Base-by-base conservation (phyloP, 352 stramenopile genomes). In the Phytophthora agathidicida region DNA sequence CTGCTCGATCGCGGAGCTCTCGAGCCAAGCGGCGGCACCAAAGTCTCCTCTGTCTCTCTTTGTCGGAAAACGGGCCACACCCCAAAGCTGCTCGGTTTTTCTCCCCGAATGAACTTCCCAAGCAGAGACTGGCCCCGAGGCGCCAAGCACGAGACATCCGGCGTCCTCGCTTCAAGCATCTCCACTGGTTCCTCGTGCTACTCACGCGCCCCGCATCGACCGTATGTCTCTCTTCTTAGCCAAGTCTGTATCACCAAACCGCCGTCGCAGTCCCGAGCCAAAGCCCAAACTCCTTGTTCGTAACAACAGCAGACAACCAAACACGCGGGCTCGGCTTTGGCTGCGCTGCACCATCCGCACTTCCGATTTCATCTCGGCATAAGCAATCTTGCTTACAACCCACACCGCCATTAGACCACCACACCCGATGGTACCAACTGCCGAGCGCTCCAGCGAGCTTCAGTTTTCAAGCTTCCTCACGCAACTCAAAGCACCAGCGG, bases 401-500 rank as follows among this genome's bases (percentile, higher is more conserved):
- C 27, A 45, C 20, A 59, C 45, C n/a, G n/a, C n/a, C n/a, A n/a
- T n/a, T n/a, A n/a, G n/a, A n/a, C n/a, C n/a, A 14, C 22, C 20
- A 10, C 35, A 5, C 49, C 27, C 19, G 10, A 72, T 72, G 63
- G 37, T 64, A 46, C 63, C 50, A 33, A 65, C 60, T 44, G 37
- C 42, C 6, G 58, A 58, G 22, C 58, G 41, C 39, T 42, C 26
- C 43, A 42, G 7, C 20, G 55, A 78, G 32, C 48, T 69, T 28
- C 70, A 79, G 33, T 79, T 76, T 41, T 54, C 65, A 65, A 79
- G 57, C 70, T 79, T 73, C 70, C 53, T 64, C n/a, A 66, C 65
- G 30, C 65, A 73, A 38, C 62, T 79, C 49, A 79, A 79, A 62
- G 49, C 60, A 4, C 28, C 38, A n/a, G 42, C 51, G n/a, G 65